phyloP scores from a whole-genome alignment of 2,329 filamentous ascomycete species.

The Aspergillus puulaauensis region DNA sequence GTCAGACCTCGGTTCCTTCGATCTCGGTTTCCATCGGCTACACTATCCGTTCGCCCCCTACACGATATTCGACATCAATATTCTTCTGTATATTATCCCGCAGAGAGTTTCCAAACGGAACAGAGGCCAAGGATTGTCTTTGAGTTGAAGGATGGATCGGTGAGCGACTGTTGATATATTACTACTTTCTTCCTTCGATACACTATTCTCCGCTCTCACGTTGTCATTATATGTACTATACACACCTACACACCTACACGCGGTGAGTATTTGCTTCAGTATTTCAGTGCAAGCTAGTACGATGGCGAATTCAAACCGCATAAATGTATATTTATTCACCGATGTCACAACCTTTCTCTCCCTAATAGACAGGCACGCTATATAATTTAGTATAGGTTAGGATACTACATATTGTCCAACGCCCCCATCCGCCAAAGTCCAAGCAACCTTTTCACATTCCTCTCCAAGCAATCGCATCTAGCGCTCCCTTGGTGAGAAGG shows the following conservation, averaged over 20 bases:
- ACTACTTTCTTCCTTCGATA: conserved; percentile 1
- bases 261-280: conserved; percentile 6
- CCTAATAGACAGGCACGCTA: neutral
- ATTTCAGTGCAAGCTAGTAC: neutral
- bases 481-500: conserved; percentile 37
- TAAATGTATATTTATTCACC: neutral
- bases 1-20: neutral
- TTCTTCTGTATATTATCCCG: neutral
- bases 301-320: neutral
- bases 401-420: too few species aligned
- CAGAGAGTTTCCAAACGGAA: neutral
- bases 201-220: conserved; percentile 22
- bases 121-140: neutral
- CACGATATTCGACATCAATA: neutral
- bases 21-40: neutral
- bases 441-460: conserved; percentile 18
- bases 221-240: conserved; percentile 17
- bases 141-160: neutral
- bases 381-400: too few species aligned
- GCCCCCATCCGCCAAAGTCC: too few species aligned
- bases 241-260: conserved; percentile 1
- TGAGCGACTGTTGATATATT: conserved; percentile 1
- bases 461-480: conserved; percentile 41
- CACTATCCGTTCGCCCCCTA: neutral
- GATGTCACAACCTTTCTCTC: neutral